phyloP scores from a whole-genome alignment of 208 protist genomes.

The Crithidia expoeki region DNA sequence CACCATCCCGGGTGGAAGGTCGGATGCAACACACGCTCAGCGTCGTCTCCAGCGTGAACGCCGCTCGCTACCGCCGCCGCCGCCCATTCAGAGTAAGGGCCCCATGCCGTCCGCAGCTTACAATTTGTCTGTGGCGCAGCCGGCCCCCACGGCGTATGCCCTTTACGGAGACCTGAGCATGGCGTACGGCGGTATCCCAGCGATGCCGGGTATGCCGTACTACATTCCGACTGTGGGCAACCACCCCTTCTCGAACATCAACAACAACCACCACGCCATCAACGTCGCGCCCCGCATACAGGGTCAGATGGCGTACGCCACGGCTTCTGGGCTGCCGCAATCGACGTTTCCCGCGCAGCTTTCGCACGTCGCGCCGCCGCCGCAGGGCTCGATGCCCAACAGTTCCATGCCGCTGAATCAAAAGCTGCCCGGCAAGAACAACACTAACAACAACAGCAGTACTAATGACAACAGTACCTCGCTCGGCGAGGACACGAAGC shows the following conservation, averaged over 20 bases:
- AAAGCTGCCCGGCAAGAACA: constrained; percentile 3
- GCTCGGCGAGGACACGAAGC: constrained; percentile 20
- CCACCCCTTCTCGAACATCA: constrained; percentile 42
- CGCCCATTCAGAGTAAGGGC: constrained; percentile 18
- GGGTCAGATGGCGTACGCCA: constrained; percentile 14
- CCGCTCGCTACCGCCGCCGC: constrained; percentile 18
- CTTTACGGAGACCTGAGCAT: constrained; percentile 23
- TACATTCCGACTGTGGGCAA: constrained; percentile 39
- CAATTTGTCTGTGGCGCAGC: constrained; percentile 6
- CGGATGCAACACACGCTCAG: constrained; percentile 4
- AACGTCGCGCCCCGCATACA: constrained; percentile 35
- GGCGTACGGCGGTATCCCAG: constrained; percentile 17
- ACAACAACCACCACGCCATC: constrained; percentile 44
- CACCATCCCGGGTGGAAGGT: constrained; percentile 1
- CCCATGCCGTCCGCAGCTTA: constrained; percentile 15
- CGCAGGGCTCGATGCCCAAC: constrained; percentile 1
- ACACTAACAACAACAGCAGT: constrained; percentile 6
- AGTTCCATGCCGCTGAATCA: constrained; percentile 7
- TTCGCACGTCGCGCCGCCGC: neutral
- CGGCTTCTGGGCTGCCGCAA: neutral
- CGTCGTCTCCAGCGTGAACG: constrained; percentile 17
- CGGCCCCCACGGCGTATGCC: constrained; percentile 5
- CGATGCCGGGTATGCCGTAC: constrained; percentile 27
- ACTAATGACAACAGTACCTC: neutral
- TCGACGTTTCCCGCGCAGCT: constrained; percentile 3